phyloP scores from a whole-genome alignment of 208 protist species.

The Trypanosoma boissoni region DNA sequence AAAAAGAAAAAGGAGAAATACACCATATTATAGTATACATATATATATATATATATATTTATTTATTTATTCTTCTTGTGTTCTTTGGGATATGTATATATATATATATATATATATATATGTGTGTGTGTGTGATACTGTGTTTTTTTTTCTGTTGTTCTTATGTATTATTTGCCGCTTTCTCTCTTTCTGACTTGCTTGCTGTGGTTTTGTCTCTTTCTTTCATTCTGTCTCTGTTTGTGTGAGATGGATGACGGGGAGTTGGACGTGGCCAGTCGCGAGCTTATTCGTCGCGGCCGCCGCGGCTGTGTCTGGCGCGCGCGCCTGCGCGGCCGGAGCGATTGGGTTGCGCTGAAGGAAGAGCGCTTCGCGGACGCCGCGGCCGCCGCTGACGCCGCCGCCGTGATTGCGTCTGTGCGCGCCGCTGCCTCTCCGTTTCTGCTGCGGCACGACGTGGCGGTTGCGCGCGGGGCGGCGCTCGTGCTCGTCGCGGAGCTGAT shows the following conservation, averaged over 20 bases:
- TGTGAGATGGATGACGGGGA: not conserved
- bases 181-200: not conserved
- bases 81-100: not conserved
- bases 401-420: slow-evolving; percentile 6
- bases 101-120: not conserved
- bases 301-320: slow-evolving; percentile 39
- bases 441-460: slow-evolving; percentile 32
- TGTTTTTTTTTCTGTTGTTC: slow-evolving; percentile 2
- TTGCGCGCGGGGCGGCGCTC: slow-evolving; percentile 31
- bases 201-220: not conserved
- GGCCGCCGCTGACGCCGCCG: not conserved
- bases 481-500: slow-evolving; percentile 36
- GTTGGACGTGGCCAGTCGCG: not conserved
- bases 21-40: not conserved
- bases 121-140: not conserved
- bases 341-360: slow-evolving; percentile 46
- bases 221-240: slow-evolving; percentile 14
- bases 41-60: not conserved
- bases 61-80: not conserved
- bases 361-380: slow-evolving; percentile 21
- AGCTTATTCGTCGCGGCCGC: slow-evolving; percentile 15
- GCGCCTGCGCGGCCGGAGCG: slow-evolving; percentile 15
- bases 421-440: slow-evolving; percentile 24
- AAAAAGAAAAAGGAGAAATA: not conserved
- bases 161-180: not conserved